Evolutionary conservation across 108 stramenopile genomes (phyloP).

Genomic region (Cyclotella kingstonii): DNA sequence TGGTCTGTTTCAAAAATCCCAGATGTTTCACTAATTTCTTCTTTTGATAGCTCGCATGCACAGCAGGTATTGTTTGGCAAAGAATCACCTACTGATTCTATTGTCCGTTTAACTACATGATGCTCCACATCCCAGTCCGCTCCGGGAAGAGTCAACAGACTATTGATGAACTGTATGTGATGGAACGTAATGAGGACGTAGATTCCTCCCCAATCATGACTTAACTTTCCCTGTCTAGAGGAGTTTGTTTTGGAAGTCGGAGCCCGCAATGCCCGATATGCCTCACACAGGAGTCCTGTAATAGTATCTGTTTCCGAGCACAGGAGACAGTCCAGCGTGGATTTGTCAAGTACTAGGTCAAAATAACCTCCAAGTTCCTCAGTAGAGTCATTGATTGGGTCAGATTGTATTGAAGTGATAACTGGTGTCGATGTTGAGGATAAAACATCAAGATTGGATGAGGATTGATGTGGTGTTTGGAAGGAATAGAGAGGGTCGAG

Average conservation of each 20-base stretch:
- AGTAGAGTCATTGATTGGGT: too few species aligned
- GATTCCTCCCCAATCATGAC: conserved; percentile 44
- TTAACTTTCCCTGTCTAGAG: background rate
- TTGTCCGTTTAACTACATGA: conserved; percentile 55
- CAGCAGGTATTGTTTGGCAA: background rate
- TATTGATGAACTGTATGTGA: conserved; percentile 52
- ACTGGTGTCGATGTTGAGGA: background rate
- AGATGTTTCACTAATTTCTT: background rate
- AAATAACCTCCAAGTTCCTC: conserved; percentile 35
- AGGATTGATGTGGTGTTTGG: too few species aligned
- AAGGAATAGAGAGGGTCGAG: conserved; percentile 24
- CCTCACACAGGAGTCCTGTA: conserved; percentile 57
- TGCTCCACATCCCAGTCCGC: conserved; percentile 61
- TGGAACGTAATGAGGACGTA: conserved; percentile 80
- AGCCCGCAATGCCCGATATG: conserved; percentile 57
- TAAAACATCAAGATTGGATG: too few species aligned
- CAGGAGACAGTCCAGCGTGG: conserved; percentile 78
- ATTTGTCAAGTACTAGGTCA: conserved; percentile 79
- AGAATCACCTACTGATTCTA: conserved; percentile 41
- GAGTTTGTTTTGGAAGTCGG: conserved; percentile 1
- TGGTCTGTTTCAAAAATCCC: conserved; percentile 50
- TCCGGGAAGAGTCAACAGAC: conserved; percentile 65
- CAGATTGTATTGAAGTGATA: background rate
- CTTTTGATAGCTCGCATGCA: background rate
- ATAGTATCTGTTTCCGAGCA: conserved; percentile 65